Evolutionary conservation across 2,329 filamentous ascomycete genomes (phyloP), one percentile per base, ranked within the genome.

Genomic region (Penicillium sp.): DNA sequence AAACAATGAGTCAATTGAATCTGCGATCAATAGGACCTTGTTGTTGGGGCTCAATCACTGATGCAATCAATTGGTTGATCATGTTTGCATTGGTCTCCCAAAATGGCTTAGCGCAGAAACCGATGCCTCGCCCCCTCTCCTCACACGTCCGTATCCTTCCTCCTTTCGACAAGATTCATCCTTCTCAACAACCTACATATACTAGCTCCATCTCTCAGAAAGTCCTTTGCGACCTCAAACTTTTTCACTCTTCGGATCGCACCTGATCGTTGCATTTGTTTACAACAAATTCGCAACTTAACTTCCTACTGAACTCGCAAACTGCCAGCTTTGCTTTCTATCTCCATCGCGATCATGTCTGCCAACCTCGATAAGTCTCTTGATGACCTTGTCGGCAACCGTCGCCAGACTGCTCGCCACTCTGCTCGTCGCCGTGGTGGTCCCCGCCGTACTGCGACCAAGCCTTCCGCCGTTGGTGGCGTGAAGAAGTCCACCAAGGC

Each of bases 341-440:
- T 40, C 32, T 26, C 30, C 36, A 39, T 56, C 53, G 42, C 55
- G 61, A 88, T 67, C 65, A 96, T 96, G 91, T 90, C 91, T 81
- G 88, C 85, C 80, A 97, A 97, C 81, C 89, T 99, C 72, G 91
- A 97, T 76, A 88, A 95, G 81, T 92, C 91, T 80, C 90, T 99
- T 66, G 94, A 97, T 76, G 91, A 97, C 79, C 97, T 99, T 78
- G 87, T 96, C 81, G 90, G 88, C 74, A 89, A 86, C 71, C 86
- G 82, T 76, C 77, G 83, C 77, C 73, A 78, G 72, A 73, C 79
- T 73, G 71, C 79, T 76, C 74, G 78, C 62, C 11, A 45, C n/a
- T 14, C 48, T 42, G n/a, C 10, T 26, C 75, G 78, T 57, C 76
- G 76, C 53, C 74, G 76, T 62, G 73, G 72, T 56, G 39, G 51